Evolutionary conservation across 176 grass and related monocot species (phyloP).

Genomic region (Puya raimondii): DNA sequence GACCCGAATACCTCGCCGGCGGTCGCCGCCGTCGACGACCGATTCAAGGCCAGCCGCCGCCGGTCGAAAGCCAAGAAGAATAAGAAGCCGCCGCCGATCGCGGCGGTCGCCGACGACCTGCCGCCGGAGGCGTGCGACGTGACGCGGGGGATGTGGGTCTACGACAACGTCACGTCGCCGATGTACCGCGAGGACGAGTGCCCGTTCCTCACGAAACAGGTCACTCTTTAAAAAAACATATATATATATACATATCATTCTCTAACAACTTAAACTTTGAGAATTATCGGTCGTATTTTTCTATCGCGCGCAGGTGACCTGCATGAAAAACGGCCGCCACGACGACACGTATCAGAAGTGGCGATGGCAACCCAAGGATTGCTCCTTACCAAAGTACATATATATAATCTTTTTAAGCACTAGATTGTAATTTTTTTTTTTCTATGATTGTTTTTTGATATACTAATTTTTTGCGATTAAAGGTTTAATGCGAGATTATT

Average conservation of each 20-base stretch:
- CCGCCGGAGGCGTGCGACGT: constrained; percentile 33
- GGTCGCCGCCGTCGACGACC: not conserved
- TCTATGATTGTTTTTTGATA: not conserved
- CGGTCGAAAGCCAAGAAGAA: constrained; percentile 1
- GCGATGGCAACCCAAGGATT: constrained; percentile 61
- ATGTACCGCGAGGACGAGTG: constrained; percentile 56
- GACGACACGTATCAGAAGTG: constrained; percentile 67
- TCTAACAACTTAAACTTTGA: too few species aligned
- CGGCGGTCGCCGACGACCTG: constrained; percentile 9
- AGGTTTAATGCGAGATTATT: constrained; percentile 79
- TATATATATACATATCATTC: too few species aligned
- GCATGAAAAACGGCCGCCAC: constrained; percentile 53
- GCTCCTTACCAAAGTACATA: constrained; percentile 49
- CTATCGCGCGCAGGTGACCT: constrained; percentile 45
- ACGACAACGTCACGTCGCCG: constrained; percentile 50
- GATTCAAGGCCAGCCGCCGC: not conserved
- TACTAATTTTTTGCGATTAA: not conserved
- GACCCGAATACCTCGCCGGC: not conserved
- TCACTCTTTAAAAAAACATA: too few species aligned
- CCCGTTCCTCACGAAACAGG: constrained; percentile 32
- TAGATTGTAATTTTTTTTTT: not conserved
- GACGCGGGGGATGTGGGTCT: constrained; percentile 56
- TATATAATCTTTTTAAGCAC: not conserved
- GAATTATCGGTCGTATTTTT: too few species aligned
- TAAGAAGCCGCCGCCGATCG: constrained; percentile 2